phyloP scores from a whole-genome alignment of 2,329 filamentous ascomycete genomes.

The Alternaria atra region DNA sequence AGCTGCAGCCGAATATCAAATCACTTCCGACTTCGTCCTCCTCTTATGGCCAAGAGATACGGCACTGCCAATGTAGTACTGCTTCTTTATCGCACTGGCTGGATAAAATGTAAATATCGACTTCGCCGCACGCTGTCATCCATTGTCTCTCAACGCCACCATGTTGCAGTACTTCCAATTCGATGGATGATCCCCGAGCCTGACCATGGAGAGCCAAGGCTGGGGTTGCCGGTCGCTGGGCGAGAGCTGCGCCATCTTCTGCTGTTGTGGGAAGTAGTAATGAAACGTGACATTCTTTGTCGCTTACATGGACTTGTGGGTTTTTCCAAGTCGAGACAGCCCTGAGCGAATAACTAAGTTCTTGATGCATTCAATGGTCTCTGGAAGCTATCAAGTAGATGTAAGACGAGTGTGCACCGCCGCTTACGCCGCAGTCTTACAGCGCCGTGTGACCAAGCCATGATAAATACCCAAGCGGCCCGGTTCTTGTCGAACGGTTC shows the following conservation, averaged over 20 bases:
- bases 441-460: not conserved
- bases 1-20: not conserved
- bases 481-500: not conserved
- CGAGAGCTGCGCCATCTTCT: not conserved
- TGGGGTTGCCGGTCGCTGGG: not conserved
- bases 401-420: not conserved
- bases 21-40: not conserved
- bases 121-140: not conserved
- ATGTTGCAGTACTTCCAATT: not conserved
- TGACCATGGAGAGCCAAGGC: not conserved
- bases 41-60: not conserved
- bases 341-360: not conserved
- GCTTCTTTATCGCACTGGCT: not conserved
- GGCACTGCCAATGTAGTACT: not conserved
- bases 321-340: not conserved
- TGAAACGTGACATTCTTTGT: not conserved
- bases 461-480: not conserved
- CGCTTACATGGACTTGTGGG: not conserved
- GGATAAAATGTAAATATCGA: not conserved
- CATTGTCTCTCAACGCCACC: not conserved
- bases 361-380: not conserved
- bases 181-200: not conserved
- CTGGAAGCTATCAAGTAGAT: not conserved
- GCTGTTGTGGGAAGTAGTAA: not conserved
- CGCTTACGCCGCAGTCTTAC: not conserved